These are phyloP conservation scores for Claviceps cyperi DNA, from an alignment of 2,329 filamentous ascomycete species.

Conservation along the genomic window DNA sequence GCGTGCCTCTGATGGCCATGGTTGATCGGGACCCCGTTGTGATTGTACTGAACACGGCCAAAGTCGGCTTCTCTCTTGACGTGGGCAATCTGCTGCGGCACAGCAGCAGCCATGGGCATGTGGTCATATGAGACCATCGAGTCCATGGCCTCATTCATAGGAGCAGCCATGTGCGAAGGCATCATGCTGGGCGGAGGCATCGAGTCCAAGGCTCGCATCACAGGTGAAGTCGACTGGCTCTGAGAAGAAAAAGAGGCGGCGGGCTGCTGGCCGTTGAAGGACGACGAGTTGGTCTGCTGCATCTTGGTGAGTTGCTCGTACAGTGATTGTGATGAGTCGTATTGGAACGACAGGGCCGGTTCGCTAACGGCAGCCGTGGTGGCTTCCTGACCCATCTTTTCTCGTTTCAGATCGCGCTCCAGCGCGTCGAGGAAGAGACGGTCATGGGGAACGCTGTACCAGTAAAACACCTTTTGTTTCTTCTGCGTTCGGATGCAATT, in stretches of 20 bases:
- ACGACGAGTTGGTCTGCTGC: constrained; percentile 95
- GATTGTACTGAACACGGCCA: constrained; percentile 72
- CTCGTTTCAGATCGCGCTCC: constrained; percentile 92
- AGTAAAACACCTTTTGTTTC: constrained; percentile 99
- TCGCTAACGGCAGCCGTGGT: constrained; percentile 95
- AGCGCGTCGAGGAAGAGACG: constrained; percentile 92
- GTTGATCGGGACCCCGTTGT: constrained; percentile 72
- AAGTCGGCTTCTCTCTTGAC: constrained; percentile 87
- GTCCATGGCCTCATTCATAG: constrained; percentile 51
- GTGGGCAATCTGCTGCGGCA: constrained; percentile 49
- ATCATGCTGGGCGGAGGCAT: constrained; percentile 90
- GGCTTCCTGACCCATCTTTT: constrained; percentile 98
- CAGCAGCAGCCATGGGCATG: constrained; percentile 54
- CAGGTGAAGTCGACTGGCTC: constrained; percentile 73
- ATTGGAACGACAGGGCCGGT: constrained; percentile 94
- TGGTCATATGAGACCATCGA: constrained; percentile 54
- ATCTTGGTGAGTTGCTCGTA: constrained; percentile 99
- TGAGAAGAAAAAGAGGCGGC: constrained; percentile 47
- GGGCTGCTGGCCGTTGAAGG: constrained; percentile 70
- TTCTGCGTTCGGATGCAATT: constrained; percentile 99
- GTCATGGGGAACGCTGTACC: constrained; percentile 98
- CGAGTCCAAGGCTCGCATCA: constrained; percentile 78
- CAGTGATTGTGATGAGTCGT: constrained; percentile 95
- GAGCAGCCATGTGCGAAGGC: constrained; percentile 36
- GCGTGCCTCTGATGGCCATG: constrained; percentile 83